These are phyloP conservation scores for Colletotrichum spaethianum DNA, from an alignment of 2,329 filamentous ascomycete genomes.

Conservation along the genomic window DNA sequence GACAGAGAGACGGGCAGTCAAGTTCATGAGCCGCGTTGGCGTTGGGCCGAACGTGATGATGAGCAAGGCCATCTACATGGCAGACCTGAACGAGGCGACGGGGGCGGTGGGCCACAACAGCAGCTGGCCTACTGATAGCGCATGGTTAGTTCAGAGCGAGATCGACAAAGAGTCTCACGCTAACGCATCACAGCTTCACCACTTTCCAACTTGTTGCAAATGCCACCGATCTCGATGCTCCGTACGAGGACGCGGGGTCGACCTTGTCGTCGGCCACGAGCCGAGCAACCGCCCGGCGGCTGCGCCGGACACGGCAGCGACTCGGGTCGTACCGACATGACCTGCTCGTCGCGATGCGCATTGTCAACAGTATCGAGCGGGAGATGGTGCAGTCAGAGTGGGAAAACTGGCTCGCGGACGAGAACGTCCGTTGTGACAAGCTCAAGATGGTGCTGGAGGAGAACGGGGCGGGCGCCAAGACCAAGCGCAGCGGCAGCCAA, in stretches of 20 bases:
- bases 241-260: conserved; percentile 67
- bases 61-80: conserved; percentile 87
- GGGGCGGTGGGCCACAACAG: conserved; percentile 52
- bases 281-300: conserved; percentile 71
- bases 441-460: conserved; percentile 61
- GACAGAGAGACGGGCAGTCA: conserved; percentile 83
- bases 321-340: conserved; percentile 91
- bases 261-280: conserved; percentile 63
- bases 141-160: conserved; percentile 56
- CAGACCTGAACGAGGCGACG: conserved; percentile 80
- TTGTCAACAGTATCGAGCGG: conserved; percentile 90
- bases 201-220: conserved; percentile 74
- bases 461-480: conserved; percentile 37
- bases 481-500: conserved; percentile 31
- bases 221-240: conserved; percentile 69
- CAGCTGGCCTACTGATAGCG: conserved; percentile 62
- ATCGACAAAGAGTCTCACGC: not conserved
- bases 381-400: conserved; percentile 91
- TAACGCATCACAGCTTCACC: conserved; percentile 62
- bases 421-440: conserved; percentile 82
- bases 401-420: conserved; percentile 91
- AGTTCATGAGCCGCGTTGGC: conserved; percentile 86
- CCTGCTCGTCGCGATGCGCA: conserved; percentile 88
- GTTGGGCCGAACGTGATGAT: conserved; percentile 84
- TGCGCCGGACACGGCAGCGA: conserved; percentile 85